Evolutionary conservation across 2,329 filamentous ascomycete genomes (phyloP).

Genomic region (Bipolaris victoriae): DNA sequence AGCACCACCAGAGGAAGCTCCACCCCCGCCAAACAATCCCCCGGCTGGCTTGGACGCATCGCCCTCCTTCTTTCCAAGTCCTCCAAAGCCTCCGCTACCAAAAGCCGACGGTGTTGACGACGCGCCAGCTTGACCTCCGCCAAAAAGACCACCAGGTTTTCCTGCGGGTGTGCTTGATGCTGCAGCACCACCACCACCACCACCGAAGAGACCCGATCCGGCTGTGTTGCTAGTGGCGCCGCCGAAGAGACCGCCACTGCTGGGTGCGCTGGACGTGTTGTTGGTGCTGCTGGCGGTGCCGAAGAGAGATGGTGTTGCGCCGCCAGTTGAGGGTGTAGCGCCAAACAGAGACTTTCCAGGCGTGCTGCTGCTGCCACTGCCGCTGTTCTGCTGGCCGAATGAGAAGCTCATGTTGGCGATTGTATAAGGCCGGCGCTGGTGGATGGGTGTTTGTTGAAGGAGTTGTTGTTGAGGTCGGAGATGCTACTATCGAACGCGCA

Average conservation of each 20-base stretch:
- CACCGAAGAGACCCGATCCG: slow-evolving; percentile 36
- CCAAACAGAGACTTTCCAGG: slow-evolving; percentile 44
- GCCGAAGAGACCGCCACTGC: slow-evolving; percentile 26
- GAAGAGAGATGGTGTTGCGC: slow-evolving; percentile 35
- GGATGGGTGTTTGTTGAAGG: slow-evolving; percentile 24
- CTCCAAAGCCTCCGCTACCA: slow-evolving; percentile 20
- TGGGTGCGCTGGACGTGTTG: slow-evolving; percentile 24
- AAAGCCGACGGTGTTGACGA: slow-evolving; percentile 18
- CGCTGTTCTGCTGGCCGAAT: slow-evolving; percentile 41
- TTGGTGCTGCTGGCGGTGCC: slow-evolving; percentile 28
- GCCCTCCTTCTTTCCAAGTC: slow-evolving; percentile 29
- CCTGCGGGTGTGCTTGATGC: slow-evolving; percentile 37
- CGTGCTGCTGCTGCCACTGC: slow-evolving; percentile 27
- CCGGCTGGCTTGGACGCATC: slow-evolving; percentile 35
- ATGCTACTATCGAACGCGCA: slow-evolving; percentile 8
- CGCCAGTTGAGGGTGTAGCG: slow-evolving; percentile 29
- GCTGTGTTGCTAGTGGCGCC: slow-evolving; percentile 19
- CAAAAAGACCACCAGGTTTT: slow-evolving; percentile 40
- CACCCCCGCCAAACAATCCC: slow-evolving; percentile 16
- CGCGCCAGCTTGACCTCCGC: slow-evolving; percentile 32
- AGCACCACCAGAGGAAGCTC: slow-evolving; percentile 20
- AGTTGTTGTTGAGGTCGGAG: slow-evolving; percentile 6
- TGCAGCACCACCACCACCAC: slow-evolving; percentile 17
- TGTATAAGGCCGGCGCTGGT: slow-evolving; percentile 15
- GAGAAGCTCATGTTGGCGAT: slow-evolving; percentile 28